Evolutionary conservation across 106 monocot genomes (phyloP).

Genomic region (Dactylorhiza incarnata): DNA sequence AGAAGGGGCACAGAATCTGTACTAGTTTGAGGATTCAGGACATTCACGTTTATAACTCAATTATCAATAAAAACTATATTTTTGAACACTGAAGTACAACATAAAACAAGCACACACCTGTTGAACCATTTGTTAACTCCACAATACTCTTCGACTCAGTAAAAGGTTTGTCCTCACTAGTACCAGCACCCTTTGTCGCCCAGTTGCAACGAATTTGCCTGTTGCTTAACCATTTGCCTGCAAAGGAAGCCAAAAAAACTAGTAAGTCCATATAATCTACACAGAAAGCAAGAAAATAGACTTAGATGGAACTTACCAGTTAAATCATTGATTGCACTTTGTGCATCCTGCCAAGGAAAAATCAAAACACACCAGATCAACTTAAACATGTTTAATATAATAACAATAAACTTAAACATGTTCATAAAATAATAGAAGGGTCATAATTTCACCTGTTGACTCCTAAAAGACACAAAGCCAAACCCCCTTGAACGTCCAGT

Average conservation of each 20-base stretch:
- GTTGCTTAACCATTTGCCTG: slow-evolving; percentile 90
- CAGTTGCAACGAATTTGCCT: slow-evolving; percentile 96
- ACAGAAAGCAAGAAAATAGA: neutral
- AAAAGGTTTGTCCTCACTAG: slow-evolving; percentile 47
- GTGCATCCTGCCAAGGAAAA: slow-evolving; percentile 71
- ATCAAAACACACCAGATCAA: neutral
- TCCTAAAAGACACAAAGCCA: slow-evolving; percentile 95
- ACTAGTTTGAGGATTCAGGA: no score
- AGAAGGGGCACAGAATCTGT: no score
- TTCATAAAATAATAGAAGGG: neutral
- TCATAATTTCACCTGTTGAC: slow-evolving; percentile 51
- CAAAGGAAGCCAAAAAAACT: neutral
- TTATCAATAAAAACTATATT: neutral
- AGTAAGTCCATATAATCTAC: neutral
- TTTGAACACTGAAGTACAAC: neutral
- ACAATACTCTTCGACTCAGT: slow-evolving; percentile 48
- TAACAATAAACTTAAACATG: neutral
- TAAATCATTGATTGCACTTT: slow-evolving; percentile 93
- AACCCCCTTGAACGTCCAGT: slow-evolving; percentile 94
- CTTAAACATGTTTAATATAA: neutral
- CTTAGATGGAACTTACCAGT: slow-evolving; percentile 34
- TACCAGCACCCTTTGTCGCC: slow-evolving; percentile 68
- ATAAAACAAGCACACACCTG: slow-evolving; percentile 24
- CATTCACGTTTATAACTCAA: neutral
- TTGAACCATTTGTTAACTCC: slow-evolving; percentile 38